Evolutionary conservation across 257 asterid genomes (phyloP).

Genomic region (Lavandula angustifolia): DNA sequence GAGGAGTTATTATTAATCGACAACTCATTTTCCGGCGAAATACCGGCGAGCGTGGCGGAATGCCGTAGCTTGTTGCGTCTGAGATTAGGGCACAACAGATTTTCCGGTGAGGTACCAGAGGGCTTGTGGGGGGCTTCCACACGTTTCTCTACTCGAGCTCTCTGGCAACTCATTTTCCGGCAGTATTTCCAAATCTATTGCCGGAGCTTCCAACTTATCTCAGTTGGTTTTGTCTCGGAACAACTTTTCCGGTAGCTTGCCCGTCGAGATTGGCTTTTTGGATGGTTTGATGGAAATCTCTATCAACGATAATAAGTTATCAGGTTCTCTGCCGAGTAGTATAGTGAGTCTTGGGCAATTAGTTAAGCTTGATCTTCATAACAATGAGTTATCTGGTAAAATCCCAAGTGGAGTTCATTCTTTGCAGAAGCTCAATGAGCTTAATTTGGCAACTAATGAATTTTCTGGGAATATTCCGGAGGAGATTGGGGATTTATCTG

Average conservation of each 20-base stretch:
- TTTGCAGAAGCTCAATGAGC: slow-evolving; percentile 82
- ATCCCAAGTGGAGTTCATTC: slow-evolving; percentile 67
- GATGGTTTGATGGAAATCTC: slow-evolving; percentile 69
- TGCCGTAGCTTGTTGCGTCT: slow-evolving; percentile 78
- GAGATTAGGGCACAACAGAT: slow-evolving; percentile 68
- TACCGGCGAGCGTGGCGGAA: slow-evolving; percentile 67
- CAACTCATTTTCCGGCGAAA: slow-evolving; percentile 70
- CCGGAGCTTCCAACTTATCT: slow-evolving; percentile 79
- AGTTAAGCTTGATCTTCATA: slow-evolving; percentile 84
- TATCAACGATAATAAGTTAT: slow-evolving; percentile 55
- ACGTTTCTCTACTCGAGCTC: slow-evolving; percentile 79
- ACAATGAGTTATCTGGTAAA: slow-evolving; percentile 64
- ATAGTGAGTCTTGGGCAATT: slow-evolving; percentile 75
- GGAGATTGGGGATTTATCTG: slow-evolving; percentile 75
- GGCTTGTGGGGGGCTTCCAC: slow-evolving; percentile 97
- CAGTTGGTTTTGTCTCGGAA: slow-evolving; percentile 70
- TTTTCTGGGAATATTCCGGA: slow-evolving; percentile 76
- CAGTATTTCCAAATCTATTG: slow-evolving; percentile 64
- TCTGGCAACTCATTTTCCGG: slow-evolving; percentile 72
- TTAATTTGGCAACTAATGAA: slow-evolving; percentile 73
- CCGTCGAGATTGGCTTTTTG: slow-evolving; percentile 79
- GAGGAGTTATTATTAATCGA: slow-evolving; percentile 67
- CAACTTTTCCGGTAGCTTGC: slow-evolving; percentile 74
- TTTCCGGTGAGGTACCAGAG: slow-evolving; percentile 75
- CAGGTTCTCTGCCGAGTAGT: slow-evolving; percentile 76